These are phyloP conservation scores for Tolypocladium tundrense DNA, from an alignment of 2,329 filamentous ascomycete species.

Conservation along the genomic window DNA sequence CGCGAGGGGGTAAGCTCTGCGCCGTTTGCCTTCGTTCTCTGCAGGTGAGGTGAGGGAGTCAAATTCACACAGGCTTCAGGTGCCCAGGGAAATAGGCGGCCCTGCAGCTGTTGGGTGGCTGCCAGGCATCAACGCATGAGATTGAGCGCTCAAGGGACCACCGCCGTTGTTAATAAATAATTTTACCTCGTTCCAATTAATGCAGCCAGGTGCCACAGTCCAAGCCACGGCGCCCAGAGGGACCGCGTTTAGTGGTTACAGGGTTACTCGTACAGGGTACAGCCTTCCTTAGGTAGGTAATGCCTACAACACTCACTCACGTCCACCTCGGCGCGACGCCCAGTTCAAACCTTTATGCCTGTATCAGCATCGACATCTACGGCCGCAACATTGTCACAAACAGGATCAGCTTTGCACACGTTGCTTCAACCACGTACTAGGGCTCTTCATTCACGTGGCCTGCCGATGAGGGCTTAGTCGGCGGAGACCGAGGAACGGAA, in stretches of 20 bases:
- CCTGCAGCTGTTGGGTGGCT: too few species aligned
- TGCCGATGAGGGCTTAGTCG: neutral
- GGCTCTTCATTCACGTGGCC: neutral
- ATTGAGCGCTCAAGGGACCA: neutral
- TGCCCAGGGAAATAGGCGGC: too few species aligned
- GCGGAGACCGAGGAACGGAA: neutral
- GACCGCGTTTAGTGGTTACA: slow-evolving; percentile 16
- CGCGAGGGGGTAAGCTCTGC: too few species aligned
- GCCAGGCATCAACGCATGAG: too few species aligned
- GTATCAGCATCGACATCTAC: neutral
- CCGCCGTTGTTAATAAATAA: neutral
- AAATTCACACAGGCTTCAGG: too few species aligned
- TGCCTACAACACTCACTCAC: neutral
- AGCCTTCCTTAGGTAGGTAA: slow-evolving; percentile 6
- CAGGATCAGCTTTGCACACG: neutral
- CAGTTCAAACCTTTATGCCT: neutral
- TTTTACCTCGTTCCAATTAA: neutral
- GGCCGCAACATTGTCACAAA: too few species aligned
- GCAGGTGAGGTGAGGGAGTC: too few species aligned
- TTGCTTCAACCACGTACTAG: neutral
- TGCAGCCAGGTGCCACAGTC: neutral
- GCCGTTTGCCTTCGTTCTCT: too few species aligned
- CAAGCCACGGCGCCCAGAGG: neutral
- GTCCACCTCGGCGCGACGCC: neutral
- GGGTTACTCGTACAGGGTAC: too few species aligned